A percentile compares a stretch with the other conserved stretches of the same genome.
Evolutionary conservation across 1,139 yeast species (phyloP).

Genomic region (Debaryomycetaceae sp.): DNA sequence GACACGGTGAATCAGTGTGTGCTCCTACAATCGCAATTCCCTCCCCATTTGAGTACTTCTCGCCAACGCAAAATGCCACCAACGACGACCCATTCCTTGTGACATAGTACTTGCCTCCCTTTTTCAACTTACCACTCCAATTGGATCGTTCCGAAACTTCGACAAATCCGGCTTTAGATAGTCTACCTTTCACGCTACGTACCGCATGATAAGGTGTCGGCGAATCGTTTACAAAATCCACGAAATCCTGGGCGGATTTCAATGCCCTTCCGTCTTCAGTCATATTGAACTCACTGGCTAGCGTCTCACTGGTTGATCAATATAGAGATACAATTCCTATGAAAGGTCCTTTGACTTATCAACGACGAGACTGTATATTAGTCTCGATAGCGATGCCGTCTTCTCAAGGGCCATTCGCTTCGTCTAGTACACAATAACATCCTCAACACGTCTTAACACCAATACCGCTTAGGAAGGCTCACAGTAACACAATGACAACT

Average conservation of each 20-base stretch:
- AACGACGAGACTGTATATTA: no score
- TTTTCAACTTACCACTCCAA: constrained; percentile 53
- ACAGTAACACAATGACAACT: no score
- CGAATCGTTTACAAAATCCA: constrained; percentile 75
- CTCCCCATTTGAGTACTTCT: constrained; percentile 70
- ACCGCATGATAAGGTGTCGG: constrained; percentile 98
- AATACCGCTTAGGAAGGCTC: no score
- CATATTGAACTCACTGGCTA: neutral
- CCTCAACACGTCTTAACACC: no score
- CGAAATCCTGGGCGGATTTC: constrained; percentile 54
- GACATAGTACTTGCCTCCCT: constrained; percentile 69
- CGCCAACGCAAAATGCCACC: constrained; percentile 82
- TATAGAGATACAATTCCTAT: no score
- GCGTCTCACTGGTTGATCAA: no score
- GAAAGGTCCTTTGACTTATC: no score
- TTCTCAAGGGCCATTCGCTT: no score
- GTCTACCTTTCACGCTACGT: constrained; percentile 51
- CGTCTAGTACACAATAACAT: no score
- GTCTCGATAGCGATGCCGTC: no score
- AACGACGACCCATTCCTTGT: constrained; percentile 86
- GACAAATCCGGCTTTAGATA: constrained; percentile 60
- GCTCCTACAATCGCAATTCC: constrained; percentile 91
- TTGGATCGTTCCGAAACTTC: constrained; percentile 71
- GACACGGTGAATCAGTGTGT: constrained; percentile 93
- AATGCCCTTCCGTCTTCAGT: constrained; percentile 9